Evolutionary conservation across 2,329 filamentous ascomycete species (phyloP).

Genomic region (Periconia sp.): DNA sequence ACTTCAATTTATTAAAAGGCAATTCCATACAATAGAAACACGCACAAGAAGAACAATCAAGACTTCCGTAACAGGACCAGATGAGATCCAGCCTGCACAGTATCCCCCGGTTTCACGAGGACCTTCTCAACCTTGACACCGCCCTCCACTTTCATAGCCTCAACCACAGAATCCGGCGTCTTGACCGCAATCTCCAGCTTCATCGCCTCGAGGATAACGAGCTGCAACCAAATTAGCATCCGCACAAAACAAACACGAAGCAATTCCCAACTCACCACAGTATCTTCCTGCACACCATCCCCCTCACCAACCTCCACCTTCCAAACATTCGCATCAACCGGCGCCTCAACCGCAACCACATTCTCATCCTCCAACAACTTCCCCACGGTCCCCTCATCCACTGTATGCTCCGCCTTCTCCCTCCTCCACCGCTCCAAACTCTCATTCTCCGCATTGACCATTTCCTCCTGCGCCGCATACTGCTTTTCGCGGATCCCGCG

Average conservation of each 20-base stretch:
- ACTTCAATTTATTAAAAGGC: too few species aligned
- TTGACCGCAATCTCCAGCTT: constrained; percentile 52
- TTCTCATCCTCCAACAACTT: constrained; percentile 49
- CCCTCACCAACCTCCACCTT: constrained; percentile 46
- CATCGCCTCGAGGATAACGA: constrained; percentile 51
- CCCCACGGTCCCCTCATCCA: constrained; percentile 54
- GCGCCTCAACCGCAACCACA: constrained; percentile 44
- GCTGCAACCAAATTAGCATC: constrained; percentile 16
- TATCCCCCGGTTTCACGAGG: constrained; percentile 46
- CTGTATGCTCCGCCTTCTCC: constrained; percentile 46
- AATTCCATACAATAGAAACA: too few species aligned
- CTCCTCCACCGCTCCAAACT: constrained; percentile 46
- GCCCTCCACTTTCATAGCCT: constrained; percentile 9
- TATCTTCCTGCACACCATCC: constrained; percentile 35
- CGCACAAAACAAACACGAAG: not conserved
- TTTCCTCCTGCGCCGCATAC: constrained; percentile 50
- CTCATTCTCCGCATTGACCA: constrained; percentile 52
- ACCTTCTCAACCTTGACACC: constrained; percentile 43
- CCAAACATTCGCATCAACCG: constrained; percentile 51
- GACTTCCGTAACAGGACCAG: constrained; percentile 29
- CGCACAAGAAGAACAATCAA: not conserved
- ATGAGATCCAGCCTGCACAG: constrained; percentile 39
- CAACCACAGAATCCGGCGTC: constrained; percentile 32
- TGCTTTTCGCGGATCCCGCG: constrained; percentile 49
- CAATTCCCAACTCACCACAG: constrained; percentile 23